Conservation (phyloP, 768 basidiomycete species). For the Pisolithus tinctorius region DNA sequence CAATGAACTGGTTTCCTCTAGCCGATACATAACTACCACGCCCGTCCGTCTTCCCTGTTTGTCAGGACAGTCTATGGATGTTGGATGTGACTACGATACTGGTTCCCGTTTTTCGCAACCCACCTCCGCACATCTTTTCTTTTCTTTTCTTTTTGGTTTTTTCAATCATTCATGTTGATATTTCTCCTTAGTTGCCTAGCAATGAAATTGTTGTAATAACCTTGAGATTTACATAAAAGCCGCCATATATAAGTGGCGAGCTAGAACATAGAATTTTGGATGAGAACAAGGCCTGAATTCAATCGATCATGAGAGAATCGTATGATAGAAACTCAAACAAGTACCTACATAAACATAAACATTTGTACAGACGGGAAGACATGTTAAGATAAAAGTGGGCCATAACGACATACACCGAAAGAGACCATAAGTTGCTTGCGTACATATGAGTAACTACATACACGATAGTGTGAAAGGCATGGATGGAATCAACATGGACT, state of each 20-base stretch:
- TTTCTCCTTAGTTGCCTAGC: slow-evolving; percentile 7
- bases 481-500: not conserved
- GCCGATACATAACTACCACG: not conserved
- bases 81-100: slow-evolving; percentile 8
- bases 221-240: not conserved
- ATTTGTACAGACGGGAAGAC: slow-evolving; percentile 1
- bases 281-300: too few relatives aligned
- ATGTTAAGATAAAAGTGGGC: not conserved
- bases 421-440: not conserved
- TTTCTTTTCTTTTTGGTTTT: not conserved
- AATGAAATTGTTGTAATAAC: slow-evolving; percentile 18
- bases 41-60: slow-evolving; percentile 3
- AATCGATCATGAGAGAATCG: too few relatives aligned
- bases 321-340: too few relatives aligned
- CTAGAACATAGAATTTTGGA: not conserved
- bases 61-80: slow-evolving; percentile 9
- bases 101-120: not conserved
- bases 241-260: not conserved
- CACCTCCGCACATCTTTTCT: slow-evolving; percentile 2
- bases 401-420: not conserved
- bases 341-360: not conserved
- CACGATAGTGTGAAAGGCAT: not conserved
- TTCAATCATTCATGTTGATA: slow-evolving; percentile 3
- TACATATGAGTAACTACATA: not conserved
- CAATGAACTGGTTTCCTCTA: not conserved